These are phyloP conservation scores for Globisporangium carolinianum DNA, from an alignment of 352 stramenopile species.

Conservation along the genomic window DNA sequence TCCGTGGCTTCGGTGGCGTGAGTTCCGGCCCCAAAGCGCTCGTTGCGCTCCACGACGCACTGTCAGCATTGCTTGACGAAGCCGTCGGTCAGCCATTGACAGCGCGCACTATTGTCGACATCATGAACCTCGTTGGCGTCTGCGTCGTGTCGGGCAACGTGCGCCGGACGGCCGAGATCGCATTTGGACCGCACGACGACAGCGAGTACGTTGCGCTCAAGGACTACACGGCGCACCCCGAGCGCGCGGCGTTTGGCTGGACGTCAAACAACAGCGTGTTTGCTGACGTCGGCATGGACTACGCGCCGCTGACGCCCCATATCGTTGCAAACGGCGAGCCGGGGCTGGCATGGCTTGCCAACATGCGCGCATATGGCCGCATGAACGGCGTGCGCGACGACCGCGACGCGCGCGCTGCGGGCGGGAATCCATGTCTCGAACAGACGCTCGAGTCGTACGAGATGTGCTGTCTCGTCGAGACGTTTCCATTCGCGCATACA, in stretches of 20 bases:
- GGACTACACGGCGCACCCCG: constrained; percentile 87
- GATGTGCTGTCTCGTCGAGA: constrained; percentile 94
- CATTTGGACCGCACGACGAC: constrained; percentile 86
- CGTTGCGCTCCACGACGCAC: constrained; percentile 54
- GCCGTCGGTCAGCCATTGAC: constrained; percentile 48
- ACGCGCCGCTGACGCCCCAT: constrained; percentile 76
- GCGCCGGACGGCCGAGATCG: constrained; percentile 90
- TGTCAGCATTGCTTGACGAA: constrained; percentile 49
- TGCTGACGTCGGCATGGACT: constrained; percentile 90
- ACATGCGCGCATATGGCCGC: constrained; percentile 87
- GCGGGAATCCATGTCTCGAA: constrained; percentile 91
- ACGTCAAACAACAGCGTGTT: constrained; percentile 95
- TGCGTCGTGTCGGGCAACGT: constrained; percentile 93
- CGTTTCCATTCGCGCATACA: constrained; percentile 85
- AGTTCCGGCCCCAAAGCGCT: constrained; percentile 80
- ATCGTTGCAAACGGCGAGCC: constrained; percentile 88
- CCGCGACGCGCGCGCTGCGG: constrained; percentile 72
- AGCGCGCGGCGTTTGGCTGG: constrained; percentile 86
- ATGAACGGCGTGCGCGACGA: constrained; percentile 85
- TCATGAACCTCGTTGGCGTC: constrained; percentile 89
- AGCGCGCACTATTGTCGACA: constrained; percentile 82
- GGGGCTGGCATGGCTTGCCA: constrained; percentile 92
- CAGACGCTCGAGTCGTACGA: constrained; percentile 91
- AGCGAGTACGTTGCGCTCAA: constrained; percentile 90
- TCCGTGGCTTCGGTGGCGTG: constrained; percentile 88